Evolutionary conservation across 179 eudicot genomes (phyloP).

Genomic region (Silene vulgaris): DNA sequence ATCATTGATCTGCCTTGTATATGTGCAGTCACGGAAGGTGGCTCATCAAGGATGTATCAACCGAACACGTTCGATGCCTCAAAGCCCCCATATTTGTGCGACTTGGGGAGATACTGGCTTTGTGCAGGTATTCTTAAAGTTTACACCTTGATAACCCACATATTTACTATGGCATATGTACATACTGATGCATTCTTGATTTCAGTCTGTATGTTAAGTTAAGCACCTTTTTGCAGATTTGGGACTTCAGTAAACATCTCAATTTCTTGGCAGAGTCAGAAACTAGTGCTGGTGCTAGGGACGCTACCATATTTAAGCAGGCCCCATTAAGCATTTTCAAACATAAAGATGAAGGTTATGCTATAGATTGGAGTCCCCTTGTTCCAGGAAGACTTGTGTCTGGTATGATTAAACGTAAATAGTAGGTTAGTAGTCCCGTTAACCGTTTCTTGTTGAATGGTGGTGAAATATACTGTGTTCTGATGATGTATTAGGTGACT

Average conservation of each 20-base stretch:
- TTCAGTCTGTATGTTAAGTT: constrained; percentile 14
- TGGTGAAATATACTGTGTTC: not conserved
- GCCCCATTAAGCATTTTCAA: constrained; percentile 66
- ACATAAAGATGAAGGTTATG: constrained; percentile 95
- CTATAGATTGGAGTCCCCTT: constrained; percentile 87
- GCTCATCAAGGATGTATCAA: constrained; percentile 87
- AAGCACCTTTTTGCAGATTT: constrained; percentile 47
- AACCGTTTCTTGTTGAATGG: not conserved
- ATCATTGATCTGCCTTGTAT: constrained; percentile 6
- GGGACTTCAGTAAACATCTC: constrained; percentile 80
- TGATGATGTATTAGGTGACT: constrained; percentile 54
- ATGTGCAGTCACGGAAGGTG: constrained; percentile 68
- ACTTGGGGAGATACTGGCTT: constrained; percentile 80
- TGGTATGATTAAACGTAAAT: constrained; percentile 34
- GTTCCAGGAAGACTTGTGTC: constrained; percentile 83
- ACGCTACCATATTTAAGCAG: constrained; percentile 47
- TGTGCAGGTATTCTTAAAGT: constrained; percentile 56
- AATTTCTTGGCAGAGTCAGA: constrained; percentile 66
- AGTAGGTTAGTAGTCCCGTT: not conserved
- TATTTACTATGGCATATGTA: not conserved
- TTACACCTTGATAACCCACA: not conserved
- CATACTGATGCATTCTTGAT: not conserved
- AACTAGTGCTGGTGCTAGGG: constrained; percentile 31
- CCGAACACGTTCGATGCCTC: constrained; percentile 84
- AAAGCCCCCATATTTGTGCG: constrained; percentile 80